A percentile compares a stretch with the other conserved stretches of the same genome.
Evolutionary conservation across 106 monocot species (phyloP).

Genomic region (Vanilla planifolia): DNA sequence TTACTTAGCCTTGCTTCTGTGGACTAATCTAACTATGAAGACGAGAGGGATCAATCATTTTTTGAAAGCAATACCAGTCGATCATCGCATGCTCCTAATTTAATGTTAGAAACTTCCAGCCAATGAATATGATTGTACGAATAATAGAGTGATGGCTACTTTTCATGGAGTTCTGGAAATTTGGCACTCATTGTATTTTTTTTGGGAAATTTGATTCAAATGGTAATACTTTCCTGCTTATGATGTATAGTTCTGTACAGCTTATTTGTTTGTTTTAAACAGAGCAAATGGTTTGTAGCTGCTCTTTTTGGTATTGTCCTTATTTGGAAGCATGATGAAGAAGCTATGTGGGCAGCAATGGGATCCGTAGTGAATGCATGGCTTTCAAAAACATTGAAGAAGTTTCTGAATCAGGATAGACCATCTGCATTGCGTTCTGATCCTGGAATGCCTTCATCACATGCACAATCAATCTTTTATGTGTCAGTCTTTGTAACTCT

Average conservation of each 20-base stretch:
- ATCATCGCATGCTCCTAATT: too few species aligned
- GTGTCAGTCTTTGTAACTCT: constrained; percentile 30
- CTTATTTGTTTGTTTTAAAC: not conserved
- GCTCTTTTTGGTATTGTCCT: constrained; percentile 40
- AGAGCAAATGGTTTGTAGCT: constrained; percentile 91
- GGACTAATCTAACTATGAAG: too few species aligned
- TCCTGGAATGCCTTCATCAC: constrained; percentile 97
- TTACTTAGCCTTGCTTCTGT: too few species aligned
- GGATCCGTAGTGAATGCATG: constrained; percentile 57
- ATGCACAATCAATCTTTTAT: constrained; percentile 87
- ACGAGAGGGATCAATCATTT: too few species aligned
- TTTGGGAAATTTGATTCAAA: too few species aligned
- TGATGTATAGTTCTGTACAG: not conserved
- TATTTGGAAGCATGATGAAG: constrained; percentile 82
- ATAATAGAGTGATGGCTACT: too few species aligned
- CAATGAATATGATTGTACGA: too few species aligned
- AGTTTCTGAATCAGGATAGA: constrained; percentile 72
- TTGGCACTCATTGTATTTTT: too few species aligned
- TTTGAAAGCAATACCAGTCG: too few species aligned
- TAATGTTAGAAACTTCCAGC: too few species aligned
- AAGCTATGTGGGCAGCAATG: constrained; percentile 57
- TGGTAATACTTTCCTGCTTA: constrained; percentile 16
- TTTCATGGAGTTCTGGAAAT: too few species aligned
- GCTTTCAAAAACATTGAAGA: constrained; percentile 51
- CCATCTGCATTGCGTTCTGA: constrained; percentile 72